Evolutionary conservation across 169 alveolate species (phyloP).

Genomic region (Amoebophrya sp.): DNA sequence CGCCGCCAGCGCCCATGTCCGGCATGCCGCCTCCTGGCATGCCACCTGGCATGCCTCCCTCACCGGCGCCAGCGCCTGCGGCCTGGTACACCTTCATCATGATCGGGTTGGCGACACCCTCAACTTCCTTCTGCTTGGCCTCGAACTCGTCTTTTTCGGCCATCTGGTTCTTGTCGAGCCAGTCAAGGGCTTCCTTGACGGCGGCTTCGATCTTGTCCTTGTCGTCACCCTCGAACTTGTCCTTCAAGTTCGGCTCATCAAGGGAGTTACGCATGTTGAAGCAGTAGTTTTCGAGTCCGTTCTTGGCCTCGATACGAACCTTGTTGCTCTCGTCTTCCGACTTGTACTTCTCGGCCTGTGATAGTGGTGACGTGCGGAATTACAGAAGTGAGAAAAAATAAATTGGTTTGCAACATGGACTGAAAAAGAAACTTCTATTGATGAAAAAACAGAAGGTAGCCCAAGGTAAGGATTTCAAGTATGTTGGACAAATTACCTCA

Average conservation of each 20-base stretch:
- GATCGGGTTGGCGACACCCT: constrained; percentile 86
- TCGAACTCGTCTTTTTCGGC: constrained; percentile 88
- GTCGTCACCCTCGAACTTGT: constrained; percentile 83
- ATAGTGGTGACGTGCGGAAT: no score
- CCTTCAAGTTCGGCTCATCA: constrained; percentile 80
- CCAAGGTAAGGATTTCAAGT: neutral
- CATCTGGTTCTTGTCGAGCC: constrained; percentile 86
- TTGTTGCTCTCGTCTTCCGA: constrained; percentile 87
- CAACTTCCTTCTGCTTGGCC: constrained; percentile 89
- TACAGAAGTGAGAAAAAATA: no score
- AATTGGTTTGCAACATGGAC: neutral
- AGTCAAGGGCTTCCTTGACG: constrained; percentile 77
- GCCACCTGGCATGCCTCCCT: constrained; percentile 80
- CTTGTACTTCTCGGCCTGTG: constrained; percentile 86
- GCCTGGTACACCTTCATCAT: constrained; percentile 76
- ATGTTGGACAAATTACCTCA: constrained; percentile 53
- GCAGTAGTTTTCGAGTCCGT: constrained; percentile 54
- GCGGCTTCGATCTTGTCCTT: constrained; percentile 66
- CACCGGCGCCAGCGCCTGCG: constrained; percentile 87
- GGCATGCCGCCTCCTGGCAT: constrained; percentile 76
- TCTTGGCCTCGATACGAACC: constrained; percentile 78
- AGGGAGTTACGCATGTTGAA: constrained; percentile 83
- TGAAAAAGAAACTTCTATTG: neutral
- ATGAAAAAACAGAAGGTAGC: neutral
- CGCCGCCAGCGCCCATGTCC: constrained; percentile 63